Percentiles rank a stretch among this genome's conserved stretches.
These are phyloP conservation scores for Pseudogymnoascus sp. DNA, from an alignment of 2,329 filamentous ascomycete genomes.

Conservation along the genomic window DNA sequence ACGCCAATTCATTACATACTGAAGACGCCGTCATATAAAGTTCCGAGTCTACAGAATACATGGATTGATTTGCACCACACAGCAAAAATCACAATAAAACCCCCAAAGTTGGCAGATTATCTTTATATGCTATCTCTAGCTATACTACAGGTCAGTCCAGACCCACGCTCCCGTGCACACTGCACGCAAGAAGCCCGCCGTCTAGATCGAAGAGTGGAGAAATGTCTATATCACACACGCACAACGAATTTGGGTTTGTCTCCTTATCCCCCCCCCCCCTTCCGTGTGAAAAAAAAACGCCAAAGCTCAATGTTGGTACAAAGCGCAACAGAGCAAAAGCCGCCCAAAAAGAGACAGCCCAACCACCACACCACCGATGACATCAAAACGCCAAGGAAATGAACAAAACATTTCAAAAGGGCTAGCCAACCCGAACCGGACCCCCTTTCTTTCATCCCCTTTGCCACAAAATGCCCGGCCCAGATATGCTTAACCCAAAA, in stretches of 20 bases:
- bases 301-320: conserved; percentile 25
- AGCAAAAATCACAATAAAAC: background rate
- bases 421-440: background rate
- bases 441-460: too few relatives aligned
- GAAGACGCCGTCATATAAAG: background rate
- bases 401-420: background rate
- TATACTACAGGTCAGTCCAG: background rate
- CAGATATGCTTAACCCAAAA: background rate
- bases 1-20: too few relatives aligned
- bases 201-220: conserved; percentile 21
- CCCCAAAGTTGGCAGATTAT: background rate
- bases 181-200: background rate
- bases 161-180: background rate
- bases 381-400: background rate
- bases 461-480: too few relatives aligned
- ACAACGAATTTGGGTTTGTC: background rate
- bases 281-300: conserved; percentile 13
- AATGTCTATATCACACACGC: conserved; percentile 18
- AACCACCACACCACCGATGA: too few relatives aligned
- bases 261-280: conserved; percentile 2
- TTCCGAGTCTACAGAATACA: too few relatives aligned
- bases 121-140: background rate
- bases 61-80: background rate
- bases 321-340: conserved; percentile 21
- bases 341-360: too few relatives aligned